phyloP scores from a whole-genome alignment of 1,139 yeast genomes.

The Pichia sp. region DNA sequence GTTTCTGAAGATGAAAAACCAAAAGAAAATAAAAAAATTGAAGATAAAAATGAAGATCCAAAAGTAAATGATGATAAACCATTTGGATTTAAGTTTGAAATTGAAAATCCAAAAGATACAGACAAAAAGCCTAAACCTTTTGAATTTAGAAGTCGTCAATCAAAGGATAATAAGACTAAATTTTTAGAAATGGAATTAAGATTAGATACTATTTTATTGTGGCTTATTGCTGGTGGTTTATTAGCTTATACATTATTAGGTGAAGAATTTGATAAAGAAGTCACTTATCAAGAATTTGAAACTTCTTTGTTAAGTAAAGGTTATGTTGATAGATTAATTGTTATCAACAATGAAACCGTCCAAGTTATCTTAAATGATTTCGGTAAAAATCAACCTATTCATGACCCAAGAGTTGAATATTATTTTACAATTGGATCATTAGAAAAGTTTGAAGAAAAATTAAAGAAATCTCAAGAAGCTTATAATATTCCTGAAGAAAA shows the following conservation, averaged over 20 bases:
- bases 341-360: conserved; percentile 57
- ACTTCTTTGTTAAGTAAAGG: conserved; percentile 57
- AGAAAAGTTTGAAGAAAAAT: conserved; percentile 64
- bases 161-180: conserved; percentile 13
- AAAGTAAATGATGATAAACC: conserved; percentile 8
- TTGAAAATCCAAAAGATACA: conserved; percentile 12
- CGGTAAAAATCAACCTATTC: conserved; percentile 34
- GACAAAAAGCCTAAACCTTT: conserved; percentile 13
- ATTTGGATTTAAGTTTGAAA: conserved; percentile 16
- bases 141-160: conserved; percentile 17
- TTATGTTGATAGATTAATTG: conserved; percentile 59
- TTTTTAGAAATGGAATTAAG: conserved; percentile 19
- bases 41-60: conserved; percentile 1
- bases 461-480: conserved; percentile 56
- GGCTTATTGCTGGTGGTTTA: conserved; percentile 20
- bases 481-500: conserved; percentile 53
- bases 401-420: conserved; percentile 37
- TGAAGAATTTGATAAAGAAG: conserved; percentile 32
- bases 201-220: conserved; percentile 22
- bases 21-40: conserved; percentile 1
- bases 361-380: conserved; percentile 62
- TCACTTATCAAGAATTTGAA: conserved; percentile 79
- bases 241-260: conserved; percentile 17
- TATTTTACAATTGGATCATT: conserved; percentile 69
- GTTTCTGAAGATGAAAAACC: conserved; percentile 10